Evolutionary conservation across 495 filamentous ascomycete genomes (phyloP), one percentile per base, ranked within the genome.

Genomic region (Aspergillus coremiiformis): DNA sequence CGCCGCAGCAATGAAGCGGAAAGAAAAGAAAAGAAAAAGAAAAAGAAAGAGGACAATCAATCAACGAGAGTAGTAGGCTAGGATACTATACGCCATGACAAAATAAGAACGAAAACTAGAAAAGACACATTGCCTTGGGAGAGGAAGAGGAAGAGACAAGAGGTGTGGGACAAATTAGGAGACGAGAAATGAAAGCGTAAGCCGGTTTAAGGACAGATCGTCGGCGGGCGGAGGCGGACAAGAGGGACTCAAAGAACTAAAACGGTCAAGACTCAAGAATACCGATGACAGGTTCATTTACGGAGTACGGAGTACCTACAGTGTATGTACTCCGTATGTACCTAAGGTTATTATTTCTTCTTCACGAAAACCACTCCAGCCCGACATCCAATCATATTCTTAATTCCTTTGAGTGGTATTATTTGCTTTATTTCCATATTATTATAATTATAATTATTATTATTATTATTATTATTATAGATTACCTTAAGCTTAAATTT

Each of bases 41-140:
- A 15, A 57, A 58, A 48, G 41, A 52, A 32, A 37, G 44, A 47
- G 41, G 54, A 60, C 52, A 46, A 56, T 47, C 56, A 57, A 61
- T 68, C 68, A 76, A 70, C 60, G 66, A 71, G 65, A 66, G 70
- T 65, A 57, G 58, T 41, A 47, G 50, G 24, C 43, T 44, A 54
- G n/a, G 22, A 29, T 45, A n/a, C 57, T 53, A 61, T 49, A 52
- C 61, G 65, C 70, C 72, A 73, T 73, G 56, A 65, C 66, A 69
- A 54, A 42, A 55, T 47, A 51, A 53, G 30, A 52, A 49, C 59
- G 50, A n/a, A 55, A 58, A 43, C 30, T 37, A 58, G 54, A 56
- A 26, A 51, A 30, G 53, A 49, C 11, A 46, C 58, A 54, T 50
- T 47, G 46, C 29, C n/a, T 17, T 43, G 50, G 52, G 55, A 51